Percentiles rank a stretch among this genome's conserved stretches.
Conservation (phyloP, 345 rosid genomes). For the Corymbia maculata region DNA sequence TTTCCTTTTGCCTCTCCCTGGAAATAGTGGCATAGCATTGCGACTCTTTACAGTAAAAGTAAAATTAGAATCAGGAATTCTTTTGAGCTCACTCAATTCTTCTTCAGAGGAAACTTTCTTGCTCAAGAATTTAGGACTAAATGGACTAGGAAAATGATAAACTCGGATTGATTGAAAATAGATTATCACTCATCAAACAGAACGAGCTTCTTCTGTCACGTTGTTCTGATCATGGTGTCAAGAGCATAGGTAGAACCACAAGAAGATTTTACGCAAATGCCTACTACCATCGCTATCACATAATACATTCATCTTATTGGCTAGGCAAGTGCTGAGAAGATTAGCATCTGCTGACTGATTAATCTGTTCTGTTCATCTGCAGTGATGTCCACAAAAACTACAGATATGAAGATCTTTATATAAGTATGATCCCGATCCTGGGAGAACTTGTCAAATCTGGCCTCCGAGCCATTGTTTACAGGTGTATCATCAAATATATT, state of each 20-base stretch:
- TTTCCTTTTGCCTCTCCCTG: not conserved
- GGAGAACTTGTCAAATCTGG: constrained; percentile 20
- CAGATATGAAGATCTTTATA: not conserved
- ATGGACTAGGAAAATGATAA: not conserved
- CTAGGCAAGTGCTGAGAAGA: not conserved
- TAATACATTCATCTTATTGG: not conserved
- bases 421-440: constrained; percentile 9
- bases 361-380: not conserved
- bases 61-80: not conserved
- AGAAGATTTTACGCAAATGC: not conserved
- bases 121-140: not conserved
- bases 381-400: not conserved
- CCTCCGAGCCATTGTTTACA: constrained; percentile 14
- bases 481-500: not conserved
- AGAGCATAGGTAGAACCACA: not conserved
- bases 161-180: not conserved
- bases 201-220: not conserved
- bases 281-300: not conserved
- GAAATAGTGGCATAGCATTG: not conserved
- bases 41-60: not conserved
- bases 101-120: not conserved
- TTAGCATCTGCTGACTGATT: not conserved
- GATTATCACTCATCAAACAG: not conserved
- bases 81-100: not conserved
- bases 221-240: not conserved